Percentiles rank a stretch among this genome's conserved stretches.
Evolutionary conservation across 1,284 basidiomycete genomes (phyloP).

Genomic region (Somion occarium): DNA sequence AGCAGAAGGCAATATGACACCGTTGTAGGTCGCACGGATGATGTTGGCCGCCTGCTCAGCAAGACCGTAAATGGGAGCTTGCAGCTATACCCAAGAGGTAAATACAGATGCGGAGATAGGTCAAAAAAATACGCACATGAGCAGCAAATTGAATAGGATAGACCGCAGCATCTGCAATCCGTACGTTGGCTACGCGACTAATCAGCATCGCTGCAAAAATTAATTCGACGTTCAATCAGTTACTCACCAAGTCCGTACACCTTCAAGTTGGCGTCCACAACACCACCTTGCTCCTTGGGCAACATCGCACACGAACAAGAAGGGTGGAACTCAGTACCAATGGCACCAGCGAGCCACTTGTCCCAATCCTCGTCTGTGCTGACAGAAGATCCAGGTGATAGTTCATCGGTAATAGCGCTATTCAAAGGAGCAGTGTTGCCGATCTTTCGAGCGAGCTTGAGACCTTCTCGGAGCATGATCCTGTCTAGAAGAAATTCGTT

Average conservation of each 20-base stretch:
- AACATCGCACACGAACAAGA: constrained; percentile 62
- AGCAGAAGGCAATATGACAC: constrained; percentile 15
- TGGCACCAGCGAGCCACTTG: constrained; percentile 35
- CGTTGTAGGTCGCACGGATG: constrained; percentile 45
- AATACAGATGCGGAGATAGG: constrained; percentile 6
- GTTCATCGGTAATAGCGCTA: constrained; percentile 30
- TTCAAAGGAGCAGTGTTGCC: constrained; percentile 37
- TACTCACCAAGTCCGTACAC: constrained; percentile 51
- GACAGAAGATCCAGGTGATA: constrained; percentile 35
- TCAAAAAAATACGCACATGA: constrained; percentile 34
- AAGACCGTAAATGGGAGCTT: constrained; percentile 62
- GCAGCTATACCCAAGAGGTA: constrained; percentile 29
- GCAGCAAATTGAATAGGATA: constrained; percentile 49
- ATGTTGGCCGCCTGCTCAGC: constrained; percentile 66
- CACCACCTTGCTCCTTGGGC: constrained; percentile 55
- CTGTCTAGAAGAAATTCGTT: constrained; percentile 33
- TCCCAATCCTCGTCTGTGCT: constrained; percentile 43
- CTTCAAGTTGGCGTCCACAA: constrained; percentile 56
- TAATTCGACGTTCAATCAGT: background rate
- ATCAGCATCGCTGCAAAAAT: background rate
- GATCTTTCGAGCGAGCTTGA: constrained; percentile 46
- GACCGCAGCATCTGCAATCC: constrained; percentile 49
- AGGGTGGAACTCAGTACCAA: constrained; percentile 51
- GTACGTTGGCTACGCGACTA: constrained; percentile 36
- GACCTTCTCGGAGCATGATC: constrained; percentile 49